phyloP scores from a whole-genome alignment of 2,329 filamentous ascomycete genomes.

The Pseudovirgaria hyperparasitica region DNA sequence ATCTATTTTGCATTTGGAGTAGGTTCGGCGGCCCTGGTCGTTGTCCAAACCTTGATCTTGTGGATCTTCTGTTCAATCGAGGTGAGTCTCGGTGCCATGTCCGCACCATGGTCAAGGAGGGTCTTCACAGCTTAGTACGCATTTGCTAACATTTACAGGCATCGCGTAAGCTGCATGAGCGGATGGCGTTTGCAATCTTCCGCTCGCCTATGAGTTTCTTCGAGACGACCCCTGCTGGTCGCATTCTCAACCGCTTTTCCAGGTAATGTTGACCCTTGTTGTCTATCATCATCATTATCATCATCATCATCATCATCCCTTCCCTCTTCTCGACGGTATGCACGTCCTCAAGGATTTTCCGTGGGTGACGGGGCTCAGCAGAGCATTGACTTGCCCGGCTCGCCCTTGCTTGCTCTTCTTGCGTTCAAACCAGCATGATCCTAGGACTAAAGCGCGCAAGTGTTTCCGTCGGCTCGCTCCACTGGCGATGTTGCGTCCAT shows the following conservation, averaged over 20 bases:
- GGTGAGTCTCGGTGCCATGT: slow-evolving; percentile 35
- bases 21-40: slow-evolving; percentile 70
- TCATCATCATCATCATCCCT: too few species aligned
- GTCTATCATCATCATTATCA: too few species aligned
- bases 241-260: slow-evolving; percentile 93
- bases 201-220: slow-evolving; percentile 98
- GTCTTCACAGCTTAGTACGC: slow-evolving; percentile 1
- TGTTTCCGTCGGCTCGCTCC: too few species aligned
- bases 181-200: slow-evolving; percentile 96
- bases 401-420: too few species aligned
- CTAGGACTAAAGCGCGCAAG: too few species aligned
- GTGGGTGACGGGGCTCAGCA: too few species aligned
- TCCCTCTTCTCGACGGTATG: too few species aligned
- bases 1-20: slow-evolving; percentile 94
- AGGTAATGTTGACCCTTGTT: slow-evolving; percentile 51
- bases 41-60: slow-evolving; percentile 83
- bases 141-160: slow-evolving; percentile 39
- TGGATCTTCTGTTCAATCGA: slow-evolving; percentile 99
- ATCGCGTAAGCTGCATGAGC: slow-evolving; percentile 88
- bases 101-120: background rate
- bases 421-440: too few species aligned
- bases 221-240: slow-evolving; percentile 90
- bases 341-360: too few species aligned
- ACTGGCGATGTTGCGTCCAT: too few species aligned
- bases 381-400: too few species aligned